A percentile compares a stretch with the other conserved stretches of the same genome.
These are phyloP conservation scores for Camellia lanceoleosa DNA, from an alignment of 148 eudicot species.

Conservation along the genomic window DNA sequence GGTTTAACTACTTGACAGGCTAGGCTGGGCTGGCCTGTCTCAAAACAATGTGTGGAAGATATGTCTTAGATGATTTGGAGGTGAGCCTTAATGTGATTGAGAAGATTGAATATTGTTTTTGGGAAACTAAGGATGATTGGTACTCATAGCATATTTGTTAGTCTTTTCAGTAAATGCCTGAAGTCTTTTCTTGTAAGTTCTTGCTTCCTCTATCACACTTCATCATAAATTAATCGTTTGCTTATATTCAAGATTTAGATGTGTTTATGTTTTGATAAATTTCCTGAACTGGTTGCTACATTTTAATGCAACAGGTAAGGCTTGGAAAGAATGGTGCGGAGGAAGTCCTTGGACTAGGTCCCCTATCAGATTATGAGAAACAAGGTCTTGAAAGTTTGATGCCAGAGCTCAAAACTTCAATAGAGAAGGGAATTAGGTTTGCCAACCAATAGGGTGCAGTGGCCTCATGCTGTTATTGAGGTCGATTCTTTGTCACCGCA, in stretches of 20 bases:
- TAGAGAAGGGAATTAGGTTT: constrained; percentile 64
- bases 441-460: constrained; percentile 28
- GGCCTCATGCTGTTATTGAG: not conserved
- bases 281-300: not conserved
- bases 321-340: constrained; percentile 84
- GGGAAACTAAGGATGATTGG: not conserved
- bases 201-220: not conserved
- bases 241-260: not conserved
- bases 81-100: not conserved
- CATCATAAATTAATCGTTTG: not conserved
- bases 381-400: constrained; percentile 52
- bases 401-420: constrained; percentile 60
- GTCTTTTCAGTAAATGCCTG: too few species aligned
- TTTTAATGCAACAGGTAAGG: constrained; percentile 53
- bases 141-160: too few species aligned
- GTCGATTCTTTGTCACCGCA: not conserved
- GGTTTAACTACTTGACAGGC: not conserved
- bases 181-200: not conserved
- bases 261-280: not conserved
- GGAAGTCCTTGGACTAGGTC: constrained; percentile 60
- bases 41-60: not conserved
- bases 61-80: not conserved
- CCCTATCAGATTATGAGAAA: constrained; percentile 58
- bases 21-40: not conserved
- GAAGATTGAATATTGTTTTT: not conserved